phyloP scores from a whole-genome alignment of 2,329 filamentous ascomycete genomes.

The Aureobasidium mangrovei region DNA sequence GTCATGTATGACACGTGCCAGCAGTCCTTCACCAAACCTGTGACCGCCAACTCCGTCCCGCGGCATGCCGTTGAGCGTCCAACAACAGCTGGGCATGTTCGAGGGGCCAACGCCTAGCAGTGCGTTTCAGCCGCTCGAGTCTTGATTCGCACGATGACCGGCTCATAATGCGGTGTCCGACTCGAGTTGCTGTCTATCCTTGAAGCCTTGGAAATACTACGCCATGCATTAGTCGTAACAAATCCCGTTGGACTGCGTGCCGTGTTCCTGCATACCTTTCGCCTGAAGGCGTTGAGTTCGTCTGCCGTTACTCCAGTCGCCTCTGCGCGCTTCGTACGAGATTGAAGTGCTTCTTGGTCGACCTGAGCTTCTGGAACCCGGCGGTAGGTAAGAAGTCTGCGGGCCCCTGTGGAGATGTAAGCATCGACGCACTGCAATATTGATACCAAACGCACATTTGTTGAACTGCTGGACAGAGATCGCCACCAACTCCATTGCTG shows the following conservation, averaged over 20 bases:
- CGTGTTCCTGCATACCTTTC: slow-evolving; percentile 32
- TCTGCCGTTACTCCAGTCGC: slow-evolving; percentile 47
- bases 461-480: slow-evolving; percentile 83
- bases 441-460: slow-evolving; percentile 54
- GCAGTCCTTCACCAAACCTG: neutral
- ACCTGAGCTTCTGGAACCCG: slow-evolving; percentile 54
- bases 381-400: slow-evolving; percentile 78
- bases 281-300: slow-evolving; percentile 60
- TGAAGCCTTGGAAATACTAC: slow-evolving; percentile 31
- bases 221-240: slow-evolving; percentile 10
- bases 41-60: slow-evolving; percentile 6
- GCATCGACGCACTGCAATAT: neutral
- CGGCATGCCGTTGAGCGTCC: neutral
- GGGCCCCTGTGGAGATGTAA: slow-evolving; percentile 55
- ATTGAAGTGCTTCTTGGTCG: slow-evolving; percentile 24
- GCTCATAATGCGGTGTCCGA: neutral
- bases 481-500: slow-evolving; percentile 61
- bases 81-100: neutral
- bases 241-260: neutral
- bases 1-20: neutral
- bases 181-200: slow-evolving; percentile 14
- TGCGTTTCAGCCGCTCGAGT: slow-evolving; percentile 10
- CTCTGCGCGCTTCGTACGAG: slow-evolving; percentile 24
- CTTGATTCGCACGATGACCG: slow-evolving; percentile 4
- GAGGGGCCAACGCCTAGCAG: slow-evolving; percentile 3